These are phyloP conservation scores for Colletotrichum chrysophilum DNA, from an alignment of 2,329 filamentous ascomycete species.

Conservation along the genomic window DNA sequence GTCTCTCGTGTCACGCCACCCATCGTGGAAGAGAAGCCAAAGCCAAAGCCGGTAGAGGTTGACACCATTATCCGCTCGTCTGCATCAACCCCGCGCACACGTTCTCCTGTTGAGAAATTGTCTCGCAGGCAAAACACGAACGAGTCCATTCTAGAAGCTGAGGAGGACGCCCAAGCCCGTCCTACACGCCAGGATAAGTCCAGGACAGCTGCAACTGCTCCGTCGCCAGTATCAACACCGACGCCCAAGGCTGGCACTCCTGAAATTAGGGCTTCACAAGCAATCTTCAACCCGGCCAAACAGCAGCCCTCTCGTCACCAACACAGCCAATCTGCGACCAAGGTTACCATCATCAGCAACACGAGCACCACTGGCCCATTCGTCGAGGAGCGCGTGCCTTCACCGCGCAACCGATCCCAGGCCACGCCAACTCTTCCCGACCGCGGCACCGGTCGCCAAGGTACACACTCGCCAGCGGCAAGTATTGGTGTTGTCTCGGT, in stretches of 20 bases:
- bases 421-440: conserved; percentile 17
- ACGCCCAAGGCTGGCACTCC: conserved; percentile 6
- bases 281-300: conserved; percentile 24
- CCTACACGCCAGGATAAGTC: background rate
- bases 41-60: conserved; percentile 27
- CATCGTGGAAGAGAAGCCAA: conserved; percentile 42
- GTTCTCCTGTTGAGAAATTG: conserved; percentile 36
- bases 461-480: conserved; percentile 21
- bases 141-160: conserved; percentile 49
- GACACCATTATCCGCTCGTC: conserved; percentile 18
- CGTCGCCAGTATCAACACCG: background rate
- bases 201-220: background rate
- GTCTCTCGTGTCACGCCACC: conserved; percentile 40
- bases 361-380: conserved; percentile 33
- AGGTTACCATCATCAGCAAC: conserved; percentile 37
- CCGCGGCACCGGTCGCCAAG: conserved; percentile 22
- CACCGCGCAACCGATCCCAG: conserved; percentile 33
- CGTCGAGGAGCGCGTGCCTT: conserved; percentile 35
- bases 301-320: conserved; percentile 24
- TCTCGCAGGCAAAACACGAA: conserved; percentile 30
- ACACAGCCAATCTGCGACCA: conserved; percentile 31
- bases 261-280: conserved; percentile 16
- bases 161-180: conserved; percentile 37
- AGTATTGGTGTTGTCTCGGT: conserved; percentile 44
- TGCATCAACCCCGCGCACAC: conserved; percentile 26